A percentile compares a stretch with the other conserved stretches of the same genome.
Conservation (phyloP, 768 basidiomycete genomes). For the Termitomyces sp. region DNA sequence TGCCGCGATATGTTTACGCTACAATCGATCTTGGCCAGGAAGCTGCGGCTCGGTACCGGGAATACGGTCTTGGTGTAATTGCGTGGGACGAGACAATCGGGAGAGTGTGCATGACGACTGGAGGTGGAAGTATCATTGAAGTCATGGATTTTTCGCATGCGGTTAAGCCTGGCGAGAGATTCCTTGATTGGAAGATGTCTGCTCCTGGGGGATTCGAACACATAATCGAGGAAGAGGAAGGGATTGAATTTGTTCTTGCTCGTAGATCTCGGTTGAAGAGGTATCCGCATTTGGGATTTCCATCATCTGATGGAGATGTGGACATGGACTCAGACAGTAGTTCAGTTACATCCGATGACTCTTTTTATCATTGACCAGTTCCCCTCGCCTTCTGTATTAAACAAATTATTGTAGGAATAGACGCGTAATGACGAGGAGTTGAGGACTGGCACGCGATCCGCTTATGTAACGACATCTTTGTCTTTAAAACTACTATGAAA, state of each 20-base stretch:
- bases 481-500: neutral
- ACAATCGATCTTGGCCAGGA: conserved; percentile 9
- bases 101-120: conserved; percentile 46
- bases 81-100: conserved; percentile 66
- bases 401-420: neutral
- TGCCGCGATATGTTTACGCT: conserved; percentile 13
- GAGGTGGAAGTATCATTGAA: conserved; percentile 29
- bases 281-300: neutral
- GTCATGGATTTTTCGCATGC: conserved; percentile 42
- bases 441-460: neutral
- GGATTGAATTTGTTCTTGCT: neutral
- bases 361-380: neutral
- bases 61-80: conserved; percentile 37
- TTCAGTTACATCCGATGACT: neutral
- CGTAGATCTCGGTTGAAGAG: neutral
- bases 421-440: neutral
- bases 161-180: conserved; percentile 21
- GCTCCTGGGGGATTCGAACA: conserved; percentile 9
- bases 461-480: neutral
- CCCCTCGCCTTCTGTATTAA: neutral
- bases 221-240: neutral
- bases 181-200: conserved; percentile 24
- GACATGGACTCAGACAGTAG: neutral
- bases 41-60: conserved; percentile 10
- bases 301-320: neutral